phyloP scores from a whole-genome alignment of 169 alveolate genomes.

The Blepharisma undulans region DNA sequence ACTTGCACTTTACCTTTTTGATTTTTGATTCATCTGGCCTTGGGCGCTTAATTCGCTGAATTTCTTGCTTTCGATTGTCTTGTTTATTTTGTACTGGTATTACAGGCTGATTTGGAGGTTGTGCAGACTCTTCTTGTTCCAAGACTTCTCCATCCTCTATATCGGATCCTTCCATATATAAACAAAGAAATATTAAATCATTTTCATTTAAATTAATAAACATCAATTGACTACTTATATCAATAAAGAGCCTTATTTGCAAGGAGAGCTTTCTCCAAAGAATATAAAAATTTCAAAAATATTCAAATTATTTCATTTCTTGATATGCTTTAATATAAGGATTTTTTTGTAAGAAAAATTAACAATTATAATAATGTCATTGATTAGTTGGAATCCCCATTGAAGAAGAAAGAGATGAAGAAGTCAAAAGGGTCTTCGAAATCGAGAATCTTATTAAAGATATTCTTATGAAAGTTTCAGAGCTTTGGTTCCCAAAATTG shows the following conservation, averaged over 20 bases:
- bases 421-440: too few species aligned
- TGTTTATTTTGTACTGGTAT: background rate
- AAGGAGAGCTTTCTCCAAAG: background rate
- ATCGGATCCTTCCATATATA: background rate
- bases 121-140: background rate
- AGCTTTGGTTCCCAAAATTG: too few species aligned
- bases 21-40: slow-evolving; percentile 35
- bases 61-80: background rate
- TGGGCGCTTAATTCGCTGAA: slow-evolving; percentile 8
- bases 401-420: too few species aligned
- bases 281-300: background rate
- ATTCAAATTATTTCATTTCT: background rate
- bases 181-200: background rate
- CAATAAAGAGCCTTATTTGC: background rate
- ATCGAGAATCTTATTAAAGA: too few species aligned
- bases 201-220: background rate
- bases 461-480: too few species aligned
- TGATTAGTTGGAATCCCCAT: too few species aligned
- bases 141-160: slow-evolving; percentile 13
- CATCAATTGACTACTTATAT: too few species aligned
- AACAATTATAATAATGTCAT: too few species aligned
- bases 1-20: slow-evolving; percentile 68
- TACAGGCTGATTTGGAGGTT: background rate
- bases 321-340: too few species aligned
- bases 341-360: too few species aligned